Evolutionary conservation across 768 basidiomycete genomes (phyloP), one percentile per base, ranked within the genome.

Genomic region (Flagelloscypha sp.): DNA sequence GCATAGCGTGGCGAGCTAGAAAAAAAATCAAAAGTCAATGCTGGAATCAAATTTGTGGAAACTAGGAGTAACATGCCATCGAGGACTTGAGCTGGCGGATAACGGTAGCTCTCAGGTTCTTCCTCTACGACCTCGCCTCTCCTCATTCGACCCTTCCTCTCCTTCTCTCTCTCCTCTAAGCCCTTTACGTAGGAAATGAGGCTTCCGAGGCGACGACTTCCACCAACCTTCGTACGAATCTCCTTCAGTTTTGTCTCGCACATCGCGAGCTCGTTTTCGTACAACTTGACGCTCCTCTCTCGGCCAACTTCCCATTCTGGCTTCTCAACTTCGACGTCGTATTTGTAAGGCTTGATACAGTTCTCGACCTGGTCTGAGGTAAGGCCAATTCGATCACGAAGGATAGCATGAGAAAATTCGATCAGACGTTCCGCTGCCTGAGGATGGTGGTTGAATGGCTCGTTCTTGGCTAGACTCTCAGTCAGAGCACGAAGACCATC

Each of bases 281-380:
- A 85, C 46, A 93, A 62, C 36, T 76, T 74, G 37, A 88, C 71
- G 1, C 88, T 76, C 33, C 76, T 66, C 46, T 70, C 71, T 32
- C 93, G 65, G 1, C 95, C 95, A 2, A 66, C 52, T 47, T 88
- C 86, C 95, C 95, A 99, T 56, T 99, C 95, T 27, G 81, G 66
- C 10, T 76, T 72, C 43, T 97, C 92, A 10, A 97, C 84, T 54
- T 99, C 95, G 18, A 98, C 81, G 52, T 98, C 94, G 52, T 95
- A 94, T 66, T 99, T 99, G 73, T 78, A 97, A 19, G 94, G 95
- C 61, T 99, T 99, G 69, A 99, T 97, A 58, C 89, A 94, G 57
- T 98, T 99, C 66, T 99, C 95, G 11, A 99, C 94, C 61, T 98
- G 94, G 55, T 99, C 95, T 4, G 88, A 84, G n/a, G 95, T 90